Base-by-base conservation (phyloP, 495 filamentous ascomycete species). In the Penicillium odoratum region DNA sequence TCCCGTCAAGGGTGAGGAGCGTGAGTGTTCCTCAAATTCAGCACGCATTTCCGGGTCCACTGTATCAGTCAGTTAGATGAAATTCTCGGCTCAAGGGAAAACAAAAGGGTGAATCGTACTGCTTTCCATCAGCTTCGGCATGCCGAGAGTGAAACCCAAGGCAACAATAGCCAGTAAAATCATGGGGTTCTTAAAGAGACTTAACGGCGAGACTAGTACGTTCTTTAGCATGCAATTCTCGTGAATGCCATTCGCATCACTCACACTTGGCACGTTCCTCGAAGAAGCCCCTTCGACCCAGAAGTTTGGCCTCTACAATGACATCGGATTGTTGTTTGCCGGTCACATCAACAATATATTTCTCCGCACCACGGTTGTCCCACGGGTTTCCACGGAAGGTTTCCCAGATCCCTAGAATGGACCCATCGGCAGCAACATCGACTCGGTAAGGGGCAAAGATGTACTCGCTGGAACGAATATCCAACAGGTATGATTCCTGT, bases 51-150 rank as follows among this genome's bases (percentile, higher is more conserved):
- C 94, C 16, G 91, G 91, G 67, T 98, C 94, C 93, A 98, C 93
- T 97, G 36, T 3, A 11, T 2, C 26, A n/a, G 30, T 55, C 21
- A 53, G 42, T 42, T 13, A 33, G 16, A 16, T 43, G 15, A 7
- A 5, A 44, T 38, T 26, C 33, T 36, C 9, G 33, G 8, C 7
- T 36, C 33, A 11, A 36, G 9, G 13, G 8, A 33, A 29, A 43
- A 16, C n/a, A 36, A 43, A 40, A 28, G 56, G 51, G 25, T 5
- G 7, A 84, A 30, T 30, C 92, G 54, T 84, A 97, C 93, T 96
- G 62, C 96, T 97, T 51, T 98, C 92, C 74, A 98, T 84, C 34
- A 98, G 68, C 73, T 97, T 93, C 8, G 94, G 94, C 85, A 98
- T 86, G 29, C 92, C 92, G 50, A 97, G 75, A 42, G 96, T 92